phyloP scores from a whole-genome alignment of 495 filamentous ascomycete species.

The Jackrogersella multiformis region DNA sequence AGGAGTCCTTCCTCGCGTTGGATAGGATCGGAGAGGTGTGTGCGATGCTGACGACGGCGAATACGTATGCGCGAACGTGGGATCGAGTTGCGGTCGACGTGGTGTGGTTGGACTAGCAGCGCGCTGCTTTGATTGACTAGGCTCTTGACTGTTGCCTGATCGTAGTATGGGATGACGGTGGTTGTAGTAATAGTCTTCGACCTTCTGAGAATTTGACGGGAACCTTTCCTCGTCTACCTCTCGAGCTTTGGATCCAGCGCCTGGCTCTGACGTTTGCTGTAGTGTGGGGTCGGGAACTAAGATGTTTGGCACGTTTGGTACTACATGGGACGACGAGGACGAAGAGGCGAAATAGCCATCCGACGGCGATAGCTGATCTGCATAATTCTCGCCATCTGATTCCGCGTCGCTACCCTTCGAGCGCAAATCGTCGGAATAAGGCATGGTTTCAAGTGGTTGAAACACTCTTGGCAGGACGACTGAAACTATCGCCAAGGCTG shows the following conservation, averaged over 20 bases:
- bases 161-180: slow-evolving; percentile 14
- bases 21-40: slow-evolving; percentile 5
- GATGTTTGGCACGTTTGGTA: slow-evolving; percentile 54
- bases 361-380: slow-evolving; percentile 51
- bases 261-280: slow-evolving; percentile 38
- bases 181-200: slow-evolving; percentile 5
- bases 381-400: slow-evolving; percentile 47
- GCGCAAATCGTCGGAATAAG: slow-evolving; percentile 59
- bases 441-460: slow-evolving; percentile 43
- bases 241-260: slow-evolving; percentile 52
- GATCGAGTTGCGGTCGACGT: slow-evolving; percentile 17
- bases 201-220: slow-evolving; percentile 16
- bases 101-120: slow-evolving; percentile 19
- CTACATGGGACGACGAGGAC: slow-evolving; percentile 46
- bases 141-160: slow-evolving; percentile 33
- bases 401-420: slow-evolving; percentile 50
- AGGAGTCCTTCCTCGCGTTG: slow-evolving; percentile 25
- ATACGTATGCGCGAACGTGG: slow-evolving; percentile 38
- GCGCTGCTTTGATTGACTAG: slow-evolving; percentile 19
- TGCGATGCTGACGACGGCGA: slow-evolving; percentile 41
- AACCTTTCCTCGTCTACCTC: slow-evolving; percentile 50
- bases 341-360: slow-evolving; percentile 56
- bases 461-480: slow-evolving; percentile 34
- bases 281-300: slow-evolving; percentile 54
- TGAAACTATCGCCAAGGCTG: slow-evolving; percentile 45